A percentile compares a stretch with the other conserved stretches of the same genome.
Evolutionary conservation across 768 basidiomycete genomes (phyloP).

Genomic region (Rhizopogon roseolus): DNA sequence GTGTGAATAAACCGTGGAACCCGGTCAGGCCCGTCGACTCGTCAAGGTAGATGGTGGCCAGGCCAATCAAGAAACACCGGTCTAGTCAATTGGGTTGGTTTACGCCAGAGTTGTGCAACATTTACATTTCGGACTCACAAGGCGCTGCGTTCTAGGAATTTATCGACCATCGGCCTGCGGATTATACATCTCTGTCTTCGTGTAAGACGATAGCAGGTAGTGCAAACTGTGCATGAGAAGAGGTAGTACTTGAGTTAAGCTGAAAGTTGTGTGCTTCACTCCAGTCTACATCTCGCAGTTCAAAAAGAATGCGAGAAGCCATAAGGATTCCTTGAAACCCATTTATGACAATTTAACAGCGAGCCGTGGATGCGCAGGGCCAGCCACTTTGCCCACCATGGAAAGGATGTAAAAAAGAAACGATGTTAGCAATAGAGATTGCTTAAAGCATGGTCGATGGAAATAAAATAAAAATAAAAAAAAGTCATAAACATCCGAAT

Average conservation of each 20-base stretch:
- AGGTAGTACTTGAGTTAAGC: neutral
- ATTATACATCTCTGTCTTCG: neutral
- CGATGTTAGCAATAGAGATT: slow-evolving; percentile 3
- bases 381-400: neutral
- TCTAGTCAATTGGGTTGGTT: too few relatives aligned
- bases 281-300: neutral
- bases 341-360: neutral
- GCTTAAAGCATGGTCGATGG: neutral
- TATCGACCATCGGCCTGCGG: neutral
- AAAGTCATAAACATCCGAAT: neutral
- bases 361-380: neutral
- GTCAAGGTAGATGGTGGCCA: too few relatives aligned
- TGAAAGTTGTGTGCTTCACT: neutral
- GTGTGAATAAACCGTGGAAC: too few relatives aligned
- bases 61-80: too few relatives aligned
- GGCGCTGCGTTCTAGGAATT: neutral
- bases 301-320: slow-evolving; percentile 10
- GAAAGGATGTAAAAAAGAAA: slow-evolving; percentile 1
- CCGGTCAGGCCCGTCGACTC: too few relatives aligned
- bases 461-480: too few relatives aligned
- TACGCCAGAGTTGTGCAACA: neutral
- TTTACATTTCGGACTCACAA: neutral
- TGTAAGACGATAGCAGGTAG: neutral
- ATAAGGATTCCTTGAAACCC: slow-evolving; percentile 8
- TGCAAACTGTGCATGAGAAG: neutral